phyloP scores from a whole-genome alignment of 371 early-diverging fungal genomes.

The Mucor circinelloides region DNA sequence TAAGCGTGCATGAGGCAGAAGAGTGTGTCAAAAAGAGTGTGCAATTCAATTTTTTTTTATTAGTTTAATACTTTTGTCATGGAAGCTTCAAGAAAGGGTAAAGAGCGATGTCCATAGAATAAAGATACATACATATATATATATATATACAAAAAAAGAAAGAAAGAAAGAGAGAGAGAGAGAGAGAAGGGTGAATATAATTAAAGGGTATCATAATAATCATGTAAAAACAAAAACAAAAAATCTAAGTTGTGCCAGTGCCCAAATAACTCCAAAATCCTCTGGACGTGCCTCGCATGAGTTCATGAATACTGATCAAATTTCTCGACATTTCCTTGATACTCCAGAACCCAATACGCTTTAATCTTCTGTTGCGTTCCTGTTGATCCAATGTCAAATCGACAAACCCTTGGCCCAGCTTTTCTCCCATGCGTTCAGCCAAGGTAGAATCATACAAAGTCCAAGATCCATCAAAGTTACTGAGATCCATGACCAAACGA shows the following conservation, averaged over 20 bases:
- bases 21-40: not conserved
- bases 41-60: not conserved
- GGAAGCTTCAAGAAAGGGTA: slow-evolving; percentile 14
- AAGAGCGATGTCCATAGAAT: slow-evolving; percentile 11
- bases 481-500: slow-evolving; percentile 75
- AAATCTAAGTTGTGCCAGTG: slow-evolving; percentile 10
- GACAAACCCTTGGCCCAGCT: slow-evolving; percentile 83
- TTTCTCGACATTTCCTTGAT: slow-evolving; percentile 77
- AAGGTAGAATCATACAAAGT: slow-evolving; percentile 84
- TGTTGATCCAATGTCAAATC: slow-evolving; percentile 80
- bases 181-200: not conserved
- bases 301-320: slow-evolving; percentile 72
- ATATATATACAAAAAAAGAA: not conserved
- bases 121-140: not conserved
- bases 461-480: slow-evolving; percentile 95
- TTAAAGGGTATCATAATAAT: not conserved
- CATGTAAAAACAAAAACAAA: not conserved
- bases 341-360: slow-evolving; percentile 90
- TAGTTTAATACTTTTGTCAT: slow-evolving; percentile 21
- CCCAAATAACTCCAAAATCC: slow-evolving; percentile 79
- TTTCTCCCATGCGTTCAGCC: slow-evolving; percentile 76
- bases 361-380: slow-evolving; percentile 80
- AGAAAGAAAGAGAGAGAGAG: not conserved
- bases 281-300: slow-evolving; percentile 77
- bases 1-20: slow-evolving; percentile 14